Conservation (phyloP, 768 basidiomycete genomes). For the Collybiopsis luxurians region DNA sequence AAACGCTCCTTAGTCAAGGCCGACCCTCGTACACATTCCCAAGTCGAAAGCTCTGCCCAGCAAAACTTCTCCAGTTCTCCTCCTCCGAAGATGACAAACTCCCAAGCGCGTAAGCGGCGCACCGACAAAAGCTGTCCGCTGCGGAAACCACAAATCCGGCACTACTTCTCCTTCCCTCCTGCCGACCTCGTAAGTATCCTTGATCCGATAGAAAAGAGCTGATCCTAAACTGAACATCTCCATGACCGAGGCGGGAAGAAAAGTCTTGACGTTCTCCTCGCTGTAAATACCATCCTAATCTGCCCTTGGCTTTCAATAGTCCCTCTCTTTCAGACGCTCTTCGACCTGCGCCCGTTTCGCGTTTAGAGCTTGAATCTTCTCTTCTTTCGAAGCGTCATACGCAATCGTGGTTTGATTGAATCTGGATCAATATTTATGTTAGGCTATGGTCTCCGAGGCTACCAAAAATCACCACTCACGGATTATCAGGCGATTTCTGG, state of each 20-base stretch:
- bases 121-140: background rate
- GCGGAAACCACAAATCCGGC: background rate
- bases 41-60: too few species aligned
- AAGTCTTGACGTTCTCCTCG: too few species aligned
- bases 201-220: too few species aligned
- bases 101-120: background rate
- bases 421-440: slow-evolving; percentile 33
- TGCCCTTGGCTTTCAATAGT: too few species aligned
- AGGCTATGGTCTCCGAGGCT: background rate
- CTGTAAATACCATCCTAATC: too few species aligned
- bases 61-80: too few species aligned
- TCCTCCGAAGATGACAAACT: background rate
- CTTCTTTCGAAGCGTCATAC: slow-evolving; percentile 88
- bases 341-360: slow-evolving; percentile 63
- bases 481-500: slow-evolving; percentile 95
- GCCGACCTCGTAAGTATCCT: background rate
- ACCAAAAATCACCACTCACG: slow-evolving; percentile 48
- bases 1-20: too few species aligned
- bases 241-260: too few species aligned
- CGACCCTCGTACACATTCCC: too few species aligned
- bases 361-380: slow-evolving; percentile 74
- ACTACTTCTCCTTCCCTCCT: background rate
- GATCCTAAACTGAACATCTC: too few species aligned
- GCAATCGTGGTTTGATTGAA: slow-evolving; percentile 81
- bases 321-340: slow-evolving; percentile 53